These are phyloP conservation scores for Colletotrichum filicis DNA, from an alignment of 2,329 filamentous ascomycete species.

Conservation along the genomic window DNA sequence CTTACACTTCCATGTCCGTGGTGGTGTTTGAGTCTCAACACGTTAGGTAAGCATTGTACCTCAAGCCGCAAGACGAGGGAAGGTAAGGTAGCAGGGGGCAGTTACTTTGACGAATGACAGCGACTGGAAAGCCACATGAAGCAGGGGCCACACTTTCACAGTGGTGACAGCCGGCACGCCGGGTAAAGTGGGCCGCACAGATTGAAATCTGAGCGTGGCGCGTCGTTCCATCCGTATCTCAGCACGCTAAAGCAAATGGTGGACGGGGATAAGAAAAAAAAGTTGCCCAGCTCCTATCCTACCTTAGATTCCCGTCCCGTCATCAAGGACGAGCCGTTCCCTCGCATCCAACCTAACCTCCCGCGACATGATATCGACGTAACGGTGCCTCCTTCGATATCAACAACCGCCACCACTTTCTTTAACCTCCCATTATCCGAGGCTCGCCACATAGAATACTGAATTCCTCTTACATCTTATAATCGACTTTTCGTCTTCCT, in stretches of 20 bases:
- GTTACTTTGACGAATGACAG: background rate
- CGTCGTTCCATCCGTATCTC: background rate
- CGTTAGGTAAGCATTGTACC: no score
- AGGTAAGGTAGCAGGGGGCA: background rate
- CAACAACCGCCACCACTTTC: background rate
- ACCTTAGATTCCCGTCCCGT: background rate
- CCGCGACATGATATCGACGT: constrained; percentile 19
- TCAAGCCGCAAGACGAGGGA: no score
- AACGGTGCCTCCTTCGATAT: background rate
- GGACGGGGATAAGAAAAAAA: constrained; percentile 22
- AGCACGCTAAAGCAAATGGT: constrained; percentile 9
- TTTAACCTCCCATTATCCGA: background rate
- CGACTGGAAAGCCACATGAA: background rate
- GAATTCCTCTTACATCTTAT: background rate
- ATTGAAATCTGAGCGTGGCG: constrained; percentile 25
- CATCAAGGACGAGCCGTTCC: constrained; percentile 15
- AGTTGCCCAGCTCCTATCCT: constrained; percentile 16
- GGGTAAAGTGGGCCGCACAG: constrained; percentile 9
- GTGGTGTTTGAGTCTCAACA: no score
- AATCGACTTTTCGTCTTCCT: background rate
- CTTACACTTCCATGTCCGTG: no score
- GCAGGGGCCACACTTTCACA: background rate
- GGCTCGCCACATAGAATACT: background rate
- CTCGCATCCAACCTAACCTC: background rate
- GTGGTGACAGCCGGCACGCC: background rate